Conservation (phyloP, 805 yeast genomes). For the Kazachstania kunashirensis region DNA sequence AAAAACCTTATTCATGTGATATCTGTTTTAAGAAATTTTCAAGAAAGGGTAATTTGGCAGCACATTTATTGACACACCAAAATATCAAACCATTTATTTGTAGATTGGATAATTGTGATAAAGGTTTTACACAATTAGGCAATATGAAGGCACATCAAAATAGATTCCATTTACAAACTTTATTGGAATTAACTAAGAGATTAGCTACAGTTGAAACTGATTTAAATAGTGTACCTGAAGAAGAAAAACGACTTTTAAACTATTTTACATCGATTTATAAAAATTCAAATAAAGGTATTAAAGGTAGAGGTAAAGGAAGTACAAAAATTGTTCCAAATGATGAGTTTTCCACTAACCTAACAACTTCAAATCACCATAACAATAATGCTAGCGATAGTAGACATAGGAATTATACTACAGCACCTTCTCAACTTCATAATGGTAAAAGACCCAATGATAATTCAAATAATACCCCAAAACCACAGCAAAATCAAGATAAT, state of each 20-base stretch:
- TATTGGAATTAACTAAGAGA: conserved; percentile 55
- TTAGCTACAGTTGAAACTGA: conserved; percentile 54
- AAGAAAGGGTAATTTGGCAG: conserved; percentile 84
- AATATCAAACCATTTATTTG: conserved; percentile 72
- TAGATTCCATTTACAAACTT: conserved; percentile 67
- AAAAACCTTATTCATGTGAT: conserved; percentile 77
- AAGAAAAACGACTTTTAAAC: conserved; percentile 58
- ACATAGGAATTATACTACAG: not conserved
- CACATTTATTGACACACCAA: conserved; percentile 76
- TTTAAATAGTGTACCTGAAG: conserved; percentile 39
- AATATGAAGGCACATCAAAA: conserved; percentile 92
- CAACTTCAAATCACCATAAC: conserved; percentile 1
- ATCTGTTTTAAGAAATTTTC: conserved; percentile 71
- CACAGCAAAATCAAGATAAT: not conserved
- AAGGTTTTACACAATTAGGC: conserved; percentile 84
- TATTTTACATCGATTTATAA: conserved; percentile 79
- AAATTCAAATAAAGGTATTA: conserved; percentile 82
- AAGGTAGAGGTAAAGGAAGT: conserved; percentile 68
- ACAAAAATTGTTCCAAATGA: conserved; percentile 12
- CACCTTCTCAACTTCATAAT: not conserved
- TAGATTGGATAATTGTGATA: conserved; percentile 70
- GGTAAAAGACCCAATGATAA: not conserved
- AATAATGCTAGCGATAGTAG: not conserved
- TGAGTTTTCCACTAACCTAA: conserved; percentile 2
- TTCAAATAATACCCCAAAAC: not conserved